Percentiles rank a stretch among this genome's conserved stretches.
Evolutionary conservation across 2,329 filamentous ascomycete genomes (phyloP).

Genomic region (Hypomyces rosellus): DNA sequence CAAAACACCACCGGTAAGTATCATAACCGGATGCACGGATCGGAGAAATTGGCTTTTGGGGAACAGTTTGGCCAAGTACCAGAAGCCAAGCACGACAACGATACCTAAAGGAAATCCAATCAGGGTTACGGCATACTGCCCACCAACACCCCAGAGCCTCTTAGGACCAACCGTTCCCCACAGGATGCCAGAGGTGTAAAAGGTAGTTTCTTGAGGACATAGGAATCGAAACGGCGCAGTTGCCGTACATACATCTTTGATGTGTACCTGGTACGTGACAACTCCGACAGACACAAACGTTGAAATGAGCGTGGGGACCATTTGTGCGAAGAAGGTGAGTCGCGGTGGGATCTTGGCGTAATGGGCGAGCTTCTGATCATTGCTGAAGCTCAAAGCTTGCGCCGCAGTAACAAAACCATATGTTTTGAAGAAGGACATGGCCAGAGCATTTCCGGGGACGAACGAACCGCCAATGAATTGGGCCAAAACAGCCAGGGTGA

Average conservation of each 20-base stretch:
- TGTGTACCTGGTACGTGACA: conserved; percentile 19
- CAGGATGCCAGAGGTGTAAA: conserved; percentile 30
- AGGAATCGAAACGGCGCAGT: conserved; percentile 5
- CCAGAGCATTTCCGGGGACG: conserved; percentile 19
- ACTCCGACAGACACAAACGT: conserved; percentile 11
- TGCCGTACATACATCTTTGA: conserved; percentile 31
- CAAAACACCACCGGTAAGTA: conserved; percentile 33
- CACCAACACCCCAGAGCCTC: conserved; percentile 29
- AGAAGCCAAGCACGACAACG: conserved; percentile 29
- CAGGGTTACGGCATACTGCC: conserved; percentile 29
- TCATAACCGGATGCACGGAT: conserved; percentile 36
- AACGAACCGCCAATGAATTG: conserved; percentile 32
- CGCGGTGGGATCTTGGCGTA: conserved; percentile 45
- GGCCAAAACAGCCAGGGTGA: conserved; percentile 35
- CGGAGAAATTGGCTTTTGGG: conserved; percentile 28
- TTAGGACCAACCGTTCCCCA: conserved; percentile 34
- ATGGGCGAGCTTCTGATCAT: conserved; percentile 46
- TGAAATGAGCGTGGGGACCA: conserved; percentile 39
- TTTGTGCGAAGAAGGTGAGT: conserved; percentile 42
- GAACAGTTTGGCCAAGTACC: conserved; percentile 27
- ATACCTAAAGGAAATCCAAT: conserved; percentile 36
- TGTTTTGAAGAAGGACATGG: conserved; percentile 21
- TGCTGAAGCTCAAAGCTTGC: conserved; percentile 37
- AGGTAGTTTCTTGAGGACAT: conserved; percentile 6
- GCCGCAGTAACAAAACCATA: conserved; percentile 33